phyloP scores from a whole-genome alignment of 106 monocot species.

The Apostasia ramifera region DNA sequence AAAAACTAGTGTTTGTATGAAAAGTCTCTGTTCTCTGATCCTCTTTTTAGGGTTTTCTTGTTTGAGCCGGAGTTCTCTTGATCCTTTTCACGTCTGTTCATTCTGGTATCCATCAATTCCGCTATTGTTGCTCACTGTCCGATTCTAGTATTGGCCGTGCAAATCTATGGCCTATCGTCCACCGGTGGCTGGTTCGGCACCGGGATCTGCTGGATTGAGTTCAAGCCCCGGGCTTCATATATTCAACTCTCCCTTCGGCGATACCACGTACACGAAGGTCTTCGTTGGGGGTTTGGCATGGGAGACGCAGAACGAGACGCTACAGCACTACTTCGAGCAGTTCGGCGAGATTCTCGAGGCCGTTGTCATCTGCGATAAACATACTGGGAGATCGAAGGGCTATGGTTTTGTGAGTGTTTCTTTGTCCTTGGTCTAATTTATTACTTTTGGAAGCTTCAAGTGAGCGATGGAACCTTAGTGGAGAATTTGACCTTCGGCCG shows the following conservation, averaged over 20 bases:
- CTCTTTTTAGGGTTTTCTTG: too few relatives aligned
- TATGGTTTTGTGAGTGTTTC: constrained; percentile 37
- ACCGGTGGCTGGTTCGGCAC: not conserved
- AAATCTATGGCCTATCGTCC: constrained; percentile 4
- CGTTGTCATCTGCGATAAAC: constrained; percentile 51
- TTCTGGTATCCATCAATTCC: not conserved
- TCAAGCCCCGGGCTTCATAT: constrained; percentile 2
- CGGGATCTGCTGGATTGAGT: constrained; percentile 5
- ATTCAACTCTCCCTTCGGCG: constrained; percentile 8
- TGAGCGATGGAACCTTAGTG: not conserved
- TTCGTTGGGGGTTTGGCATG: constrained; percentile 32
- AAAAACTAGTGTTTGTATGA: too few relatives aligned
- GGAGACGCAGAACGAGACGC: constrained; percentile 7
- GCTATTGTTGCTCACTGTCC: not conserved
- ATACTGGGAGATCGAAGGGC: constrained; percentile 48
- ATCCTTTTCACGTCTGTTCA: not conserved
- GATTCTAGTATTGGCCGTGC: not conserved
- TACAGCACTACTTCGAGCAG: constrained; percentile 53
- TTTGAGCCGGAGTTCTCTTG: not conserved
- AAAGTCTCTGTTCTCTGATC: too few relatives aligned
- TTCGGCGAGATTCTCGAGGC: constrained; percentile 57
- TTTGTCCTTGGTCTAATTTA: not conserved
- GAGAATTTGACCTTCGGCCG: not conserved
- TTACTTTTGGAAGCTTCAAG: not conserved
- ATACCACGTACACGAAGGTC: constrained; percentile 49